These are phyloP conservation scores for Pythium insidiosum DNA, from an alignment of 352 stramenopile genomes.

Conservation along the genomic window DNA sequence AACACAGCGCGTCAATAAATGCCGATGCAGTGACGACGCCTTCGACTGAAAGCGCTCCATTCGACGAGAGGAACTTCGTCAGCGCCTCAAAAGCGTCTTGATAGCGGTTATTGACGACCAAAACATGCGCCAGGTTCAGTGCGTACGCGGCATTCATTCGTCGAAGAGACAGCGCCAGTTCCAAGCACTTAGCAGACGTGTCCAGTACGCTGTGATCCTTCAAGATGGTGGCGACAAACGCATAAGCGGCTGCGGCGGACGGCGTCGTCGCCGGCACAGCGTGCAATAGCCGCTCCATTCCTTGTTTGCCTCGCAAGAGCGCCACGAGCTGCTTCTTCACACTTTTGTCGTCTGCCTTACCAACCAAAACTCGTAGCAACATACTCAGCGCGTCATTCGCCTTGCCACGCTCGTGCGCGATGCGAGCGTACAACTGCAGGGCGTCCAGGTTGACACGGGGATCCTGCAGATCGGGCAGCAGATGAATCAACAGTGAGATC, in stretches of 20 bases:
- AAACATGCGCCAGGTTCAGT: conserved; percentile 53
- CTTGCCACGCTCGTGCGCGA: conserved; percentile 53
- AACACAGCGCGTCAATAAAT: conserved; percentile 28
- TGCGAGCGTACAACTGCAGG: conserved; percentile 45
- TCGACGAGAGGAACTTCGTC: conserved; percentile 28
- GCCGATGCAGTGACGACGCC: conserved; percentile 15
- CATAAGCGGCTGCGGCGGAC: conserved; percentile 53
- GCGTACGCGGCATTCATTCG: conserved; percentile 46
- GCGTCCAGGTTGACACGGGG: conserved; percentile 54
- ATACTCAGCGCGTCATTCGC: conserved; percentile 61
- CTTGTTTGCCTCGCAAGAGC: conserved; percentile 25
- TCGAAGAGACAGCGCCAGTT: conserved; percentile 28
- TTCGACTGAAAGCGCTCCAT: conserved; percentile 24
- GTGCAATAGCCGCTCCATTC: conserved; percentile 33
- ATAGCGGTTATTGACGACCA: conserved; percentile 40
- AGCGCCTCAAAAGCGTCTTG: conserved; percentile 33
- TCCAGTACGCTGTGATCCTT: conserved; percentile 62
- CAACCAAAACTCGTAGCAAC: conserved; percentile 50
- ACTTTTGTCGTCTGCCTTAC: conserved; percentile 30
- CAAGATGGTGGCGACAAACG: conserved; percentile 65
- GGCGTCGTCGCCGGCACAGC: conserved; percentile 24
- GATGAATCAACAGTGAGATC: conserved; percentile 41
- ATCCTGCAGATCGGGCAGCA: conserved; percentile 46
- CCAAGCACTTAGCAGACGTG: conserved; percentile 44
- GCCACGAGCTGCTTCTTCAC: conserved; percentile 46